phyloP scores from a whole-genome alignment of 208 protist species.

The Vickermania spadyakhi region DNA sequence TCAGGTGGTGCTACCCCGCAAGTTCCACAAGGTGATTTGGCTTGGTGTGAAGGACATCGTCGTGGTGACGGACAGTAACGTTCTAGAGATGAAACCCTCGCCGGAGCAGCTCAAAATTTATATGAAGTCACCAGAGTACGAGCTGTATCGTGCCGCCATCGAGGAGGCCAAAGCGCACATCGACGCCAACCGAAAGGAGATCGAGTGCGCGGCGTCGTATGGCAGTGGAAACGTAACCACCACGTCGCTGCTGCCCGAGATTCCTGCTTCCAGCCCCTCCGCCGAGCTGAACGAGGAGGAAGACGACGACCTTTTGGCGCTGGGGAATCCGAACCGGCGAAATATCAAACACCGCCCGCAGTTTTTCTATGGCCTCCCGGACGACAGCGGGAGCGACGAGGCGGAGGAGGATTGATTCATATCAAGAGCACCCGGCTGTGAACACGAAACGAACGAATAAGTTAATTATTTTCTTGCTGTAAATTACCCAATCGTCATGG shows the following conservation, averaged over 20 bases:
- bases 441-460: too few species aligned
- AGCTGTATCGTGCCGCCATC: conserved; percentile 29
- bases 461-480: too few species aligned
- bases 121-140: conserved; percentile 21
- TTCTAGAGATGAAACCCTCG: conserved; percentile 59
- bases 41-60: conserved; percentile 66
- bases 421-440: too few species aligned
- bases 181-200: conserved; percentile 18
- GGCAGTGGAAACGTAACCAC: conserved; percentile 19
- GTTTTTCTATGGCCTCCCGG: conserved; percentile 54
- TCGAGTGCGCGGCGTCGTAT: conserved; percentile 46
- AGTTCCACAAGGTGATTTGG: conserved; percentile 88
- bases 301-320: conserved; percentile 4
- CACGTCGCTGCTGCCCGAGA: conserved; percentile 44
- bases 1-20: conserved; percentile 59
- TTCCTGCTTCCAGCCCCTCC: not conserved
- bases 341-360: conserved; percentile 70
- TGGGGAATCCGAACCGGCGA: conserved; percentile 59
- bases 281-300: conserved; percentile 12
- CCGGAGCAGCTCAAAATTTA: conserved; percentile 68
- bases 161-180: conserved; percentile 25
- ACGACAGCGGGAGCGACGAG: conserved; percentile 29
- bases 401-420: conserved; percentile 47
- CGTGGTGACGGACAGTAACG: conserved; percentile 42
- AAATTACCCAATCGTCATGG: too few species aligned